Evolutionary conservation across 2,329 filamentous ascomycete species (phyloP).

Genomic region (Sporothrix brunneoviolacea): DNA sequence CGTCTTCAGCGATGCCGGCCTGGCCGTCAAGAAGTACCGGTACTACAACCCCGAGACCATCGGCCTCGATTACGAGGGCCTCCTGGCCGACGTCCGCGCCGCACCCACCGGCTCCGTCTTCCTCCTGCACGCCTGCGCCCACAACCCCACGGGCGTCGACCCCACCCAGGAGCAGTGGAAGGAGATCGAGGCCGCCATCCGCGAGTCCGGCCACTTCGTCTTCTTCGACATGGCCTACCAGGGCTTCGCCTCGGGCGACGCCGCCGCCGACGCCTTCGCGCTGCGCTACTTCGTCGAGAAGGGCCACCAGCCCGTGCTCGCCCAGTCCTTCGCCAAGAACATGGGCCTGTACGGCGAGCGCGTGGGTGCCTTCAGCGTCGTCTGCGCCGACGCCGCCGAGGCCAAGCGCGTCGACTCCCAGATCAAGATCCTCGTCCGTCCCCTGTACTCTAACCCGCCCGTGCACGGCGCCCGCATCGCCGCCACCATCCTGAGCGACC

Average conservation of each 20-base stretch:
- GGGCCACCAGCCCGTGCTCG: slow-evolving; percentile 80
- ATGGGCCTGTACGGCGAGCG: slow-evolving; percentile 99
- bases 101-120: slow-evolving; percentile 83
- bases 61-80: slow-evolving; percentile 91
- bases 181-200: slow-evolving; percentile 80
- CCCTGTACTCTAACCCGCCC: slow-evolving; percentile 96
- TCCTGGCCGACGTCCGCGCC: slow-evolving; percentile 83
- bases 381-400: slow-evolving; percentile 67
- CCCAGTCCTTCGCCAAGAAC: slow-evolving; percentile 98
- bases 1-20: slow-evolving; percentile 87
- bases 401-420: slow-evolving; percentile 95
- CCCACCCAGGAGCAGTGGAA: slow-evolving; percentile 88
- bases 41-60: slow-evolving; percentile 99
- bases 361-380: slow-evolving; percentile 91
- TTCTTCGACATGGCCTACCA: slow-evolving; percentile 99
- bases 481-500: slow-evolving; percentile 81
- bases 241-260: slow-evolving; percentile 90
- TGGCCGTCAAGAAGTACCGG: slow-evolving; percentile 89
- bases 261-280: slow-evolving; percentile 87
- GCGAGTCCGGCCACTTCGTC: slow-evolving; percentile 79
- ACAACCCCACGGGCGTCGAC: slow-evolving; percentile 97
- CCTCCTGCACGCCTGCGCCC: slow-evolving; percentile 92
- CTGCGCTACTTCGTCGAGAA: slow-evolving; percentile 88
- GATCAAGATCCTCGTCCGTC: slow-evolving; percentile 95
- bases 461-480: slow-evolving; percentile 95